Evolutionary conservation across 768 basidiomycete species (phyloP).

Genomic region (Tylopilus intermedius): DNA sequence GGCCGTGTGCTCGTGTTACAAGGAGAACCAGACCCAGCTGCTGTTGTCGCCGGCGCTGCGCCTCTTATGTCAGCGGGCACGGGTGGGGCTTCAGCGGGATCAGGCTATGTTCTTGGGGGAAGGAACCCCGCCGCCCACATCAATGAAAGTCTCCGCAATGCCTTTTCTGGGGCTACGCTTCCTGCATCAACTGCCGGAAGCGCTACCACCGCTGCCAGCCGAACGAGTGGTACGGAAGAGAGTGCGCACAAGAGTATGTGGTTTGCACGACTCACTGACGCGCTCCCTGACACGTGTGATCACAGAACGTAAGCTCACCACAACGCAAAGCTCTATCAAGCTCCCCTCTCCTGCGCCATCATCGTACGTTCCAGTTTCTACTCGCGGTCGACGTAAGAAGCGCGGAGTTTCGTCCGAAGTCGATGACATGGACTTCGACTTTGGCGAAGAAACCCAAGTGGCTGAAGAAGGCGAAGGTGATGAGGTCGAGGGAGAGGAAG

Average conservation of each 20-base stretch:
- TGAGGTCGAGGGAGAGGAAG: conserved; percentile 39
- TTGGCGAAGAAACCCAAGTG: conserved; percentile 27
- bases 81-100: conserved; percentile 11
- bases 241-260: conserved; percentile 28
- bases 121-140: conserved; percentile 38
- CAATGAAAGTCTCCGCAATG: conserved; percentile 36
- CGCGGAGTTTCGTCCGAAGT: conserved; percentile 33
- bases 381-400: conserved; percentile 33
- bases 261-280: background rate
- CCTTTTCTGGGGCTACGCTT: conserved; percentile 27
- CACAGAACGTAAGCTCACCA: conserved; percentile 29
- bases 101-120: conserved; percentile 31
- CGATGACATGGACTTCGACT: conserved; percentile 33
- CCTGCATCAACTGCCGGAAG: conserved; percentile 14
- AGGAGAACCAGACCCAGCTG: conserved; percentile 38
- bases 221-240: conserved; percentile 22
- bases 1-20: conserved; percentile 40
- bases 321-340: conserved; percentile 30
- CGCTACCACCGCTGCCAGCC: conserved; percentile 5
- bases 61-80: conserved; percentile 17
- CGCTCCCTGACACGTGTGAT: conserved; percentile 1
- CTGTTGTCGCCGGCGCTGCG: conserved; percentile 26
- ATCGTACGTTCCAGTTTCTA: conserved; percentile 23
- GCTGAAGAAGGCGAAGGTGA: conserved; percentile 31
- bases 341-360: conserved; percentile 34